Percentiles rank a stretch among this genome's conserved stretches.
Conservation (phyloP, 1,284 basidiomycete species). For the Anthracocystis walkeri region DNA sequence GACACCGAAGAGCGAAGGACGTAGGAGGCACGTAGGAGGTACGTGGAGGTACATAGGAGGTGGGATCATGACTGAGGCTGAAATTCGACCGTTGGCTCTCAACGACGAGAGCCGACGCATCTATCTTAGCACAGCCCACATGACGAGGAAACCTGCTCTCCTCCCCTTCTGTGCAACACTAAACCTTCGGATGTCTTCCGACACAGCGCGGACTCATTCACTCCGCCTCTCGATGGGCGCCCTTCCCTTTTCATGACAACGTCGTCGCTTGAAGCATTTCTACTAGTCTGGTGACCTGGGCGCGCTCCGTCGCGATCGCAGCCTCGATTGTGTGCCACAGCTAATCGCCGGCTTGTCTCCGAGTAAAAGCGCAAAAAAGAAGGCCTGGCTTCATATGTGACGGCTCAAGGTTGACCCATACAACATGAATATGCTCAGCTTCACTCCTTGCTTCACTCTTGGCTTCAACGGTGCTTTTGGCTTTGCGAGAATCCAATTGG, state of each 20-base stretch:
- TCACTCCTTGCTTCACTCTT: too few relatives aligned
- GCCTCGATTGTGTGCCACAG: neutral
- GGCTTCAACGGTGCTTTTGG: neutral
- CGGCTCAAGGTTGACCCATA: constrained; percentile 2
- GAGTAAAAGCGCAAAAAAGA: neutral
- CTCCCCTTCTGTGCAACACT: neutral
- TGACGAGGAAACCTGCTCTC: neutral
- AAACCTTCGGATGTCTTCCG: constrained; percentile 4
- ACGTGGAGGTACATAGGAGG: too few relatives aligned
- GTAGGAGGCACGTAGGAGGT: too few relatives aligned
- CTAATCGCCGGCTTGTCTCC: constrained; percentile 1
- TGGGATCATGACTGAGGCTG: too few relatives aligned
- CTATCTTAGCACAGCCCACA: constrained; percentile 1
- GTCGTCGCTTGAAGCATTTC: neutral
- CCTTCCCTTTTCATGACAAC: neutral
- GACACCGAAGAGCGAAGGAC: too few relatives aligned
- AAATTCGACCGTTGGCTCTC: too few relatives aligned
- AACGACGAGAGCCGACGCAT: neutral
- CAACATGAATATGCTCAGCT: neutral
- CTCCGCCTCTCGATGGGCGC: too few relatives aligned
- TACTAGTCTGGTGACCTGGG: constrained; percentile 5
- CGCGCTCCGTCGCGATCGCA: neutral
- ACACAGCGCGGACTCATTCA: neutral
- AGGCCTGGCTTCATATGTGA: neutral
- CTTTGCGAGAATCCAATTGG: neutral